Percentiles rank a stretch among this genome's conserved stretches.
Evolutionary conservation across 768 basidiomycete genomes (phyloP).

Genomic region (Xerocomellus amylosporus): DNA sequence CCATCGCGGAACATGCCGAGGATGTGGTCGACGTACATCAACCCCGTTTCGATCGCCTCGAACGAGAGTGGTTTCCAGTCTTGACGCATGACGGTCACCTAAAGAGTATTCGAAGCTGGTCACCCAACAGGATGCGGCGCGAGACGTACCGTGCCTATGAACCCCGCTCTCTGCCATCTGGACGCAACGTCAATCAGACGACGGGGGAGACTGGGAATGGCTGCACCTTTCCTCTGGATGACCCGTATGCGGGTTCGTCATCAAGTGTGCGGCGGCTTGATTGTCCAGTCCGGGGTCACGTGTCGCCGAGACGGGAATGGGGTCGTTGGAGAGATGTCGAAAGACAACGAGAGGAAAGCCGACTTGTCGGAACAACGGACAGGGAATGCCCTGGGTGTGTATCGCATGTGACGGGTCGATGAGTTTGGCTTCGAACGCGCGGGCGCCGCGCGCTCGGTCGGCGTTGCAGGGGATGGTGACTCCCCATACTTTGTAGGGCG

Average conservation of each 20-base stretch:
- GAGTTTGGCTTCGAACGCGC: conserved; percentile 19
- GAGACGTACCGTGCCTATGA: conserved; percentile 25
- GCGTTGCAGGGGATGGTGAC: conserved; percentile 25
- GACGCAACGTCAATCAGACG: not conserved
- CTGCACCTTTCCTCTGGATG: conserved; percentile 25
- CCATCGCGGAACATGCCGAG: conserved; percentile 29
- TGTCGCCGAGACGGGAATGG: conserved; percentile 8
- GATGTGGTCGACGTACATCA: conserved; percentile 35
- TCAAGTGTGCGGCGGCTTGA: conserved; percentile 28
- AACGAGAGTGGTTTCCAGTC: conserved; percentile 24
- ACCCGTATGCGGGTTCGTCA: conserved; percentile 28
- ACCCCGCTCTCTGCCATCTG: conserved; percentile 28
- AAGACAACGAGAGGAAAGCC: conserved; percentile 31
- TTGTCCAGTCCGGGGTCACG: conserved; percentile 29
- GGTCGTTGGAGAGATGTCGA: conserved; percentile 24
- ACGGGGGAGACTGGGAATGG: not conserved
- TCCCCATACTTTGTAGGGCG: conserved; percentile 11
- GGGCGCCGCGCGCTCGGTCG: conserved; percentile 23
- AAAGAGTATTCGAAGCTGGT: not conserved
- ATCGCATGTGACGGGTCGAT: conserved; percentile 26
- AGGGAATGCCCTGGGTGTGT: conserved; percentile 21
- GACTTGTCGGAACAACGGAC: conserved; percentile 27
- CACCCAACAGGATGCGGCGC: too few relatives aligned
- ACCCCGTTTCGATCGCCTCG: conserved; percentile 26
- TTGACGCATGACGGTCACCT: conserved; percentile 29